phyloP scores from a whole-genome alignment of 805 yeast species.

The Metschnikowia arizonensis region DNA sequence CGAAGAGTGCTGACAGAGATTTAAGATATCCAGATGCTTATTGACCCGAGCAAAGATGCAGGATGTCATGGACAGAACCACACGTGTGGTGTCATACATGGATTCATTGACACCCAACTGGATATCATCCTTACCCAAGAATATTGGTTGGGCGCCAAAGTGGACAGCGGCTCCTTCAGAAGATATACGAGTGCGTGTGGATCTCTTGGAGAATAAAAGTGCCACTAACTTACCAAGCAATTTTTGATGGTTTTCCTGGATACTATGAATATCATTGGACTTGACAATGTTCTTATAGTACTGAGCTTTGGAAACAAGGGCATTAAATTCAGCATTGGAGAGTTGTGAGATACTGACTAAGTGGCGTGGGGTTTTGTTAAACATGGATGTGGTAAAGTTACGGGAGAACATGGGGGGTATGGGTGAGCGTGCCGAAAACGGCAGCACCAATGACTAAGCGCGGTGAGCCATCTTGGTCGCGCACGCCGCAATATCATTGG shows the following conservation, averaged over 20 bases:
- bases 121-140: conserved; percentile 92
- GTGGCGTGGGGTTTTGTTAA: conserved; percentile 49
- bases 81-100: conserved; percentile 80
- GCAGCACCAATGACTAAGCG: conserved; percentile 16
- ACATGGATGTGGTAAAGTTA: conserved; percentile 9
- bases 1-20: conserved; percentile 68
- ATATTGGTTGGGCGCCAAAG: conserved; percentile 95
- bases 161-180: conserved; percentile 91
- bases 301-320: conserved; percentile 70
- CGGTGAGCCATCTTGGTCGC: conserved; percentile 17
- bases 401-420: conserved; percentile 15
- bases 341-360: conserved; percentile 79
- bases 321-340: conserved; percentile 62
- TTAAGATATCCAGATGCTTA: conserved; percentile 74
- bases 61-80: conserved; percentile 94
- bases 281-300: conserved; percentile 61
- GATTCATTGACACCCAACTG: conserved; percentile 95
- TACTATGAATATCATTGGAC: conserved; percentile 41
- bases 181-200: conserved; percentile 92
- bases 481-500: conserved; percentile 10
- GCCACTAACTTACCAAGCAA: conserved; percentile 80
- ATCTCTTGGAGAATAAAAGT: conserved; percentile 81
- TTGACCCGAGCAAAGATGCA: conserved; percentile 95
- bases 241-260: conserved; percentile 41
- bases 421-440: conserved; percentile 9